These are phyloP conservation scores for Fusarium foetens DNA, from an alignment of 2,329 filamentous ascomycete genomes.

Conservation along the genomic window DNA sequence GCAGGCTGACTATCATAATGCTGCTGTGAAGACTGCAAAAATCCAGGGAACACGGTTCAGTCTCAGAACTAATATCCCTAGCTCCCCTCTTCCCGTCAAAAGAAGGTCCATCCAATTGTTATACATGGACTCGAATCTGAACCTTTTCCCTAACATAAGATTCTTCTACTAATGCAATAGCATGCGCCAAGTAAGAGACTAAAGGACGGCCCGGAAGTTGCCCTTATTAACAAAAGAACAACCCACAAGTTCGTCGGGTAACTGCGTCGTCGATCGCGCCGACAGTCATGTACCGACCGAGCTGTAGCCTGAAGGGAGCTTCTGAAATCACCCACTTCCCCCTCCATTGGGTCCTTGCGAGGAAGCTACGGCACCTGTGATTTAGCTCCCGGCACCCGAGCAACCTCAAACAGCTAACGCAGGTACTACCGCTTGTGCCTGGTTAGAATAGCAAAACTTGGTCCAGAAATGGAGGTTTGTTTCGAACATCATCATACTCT, in stretches of 20 bases:
- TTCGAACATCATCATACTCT: constrained; percentile 21
- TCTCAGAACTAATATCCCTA: constrained; percentile 9
- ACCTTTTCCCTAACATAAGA: neutral
- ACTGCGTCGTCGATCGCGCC: constrained; percentile 30
- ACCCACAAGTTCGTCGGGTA: constrained; percentile 38
- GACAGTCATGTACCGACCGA: constrained; percentile 1
- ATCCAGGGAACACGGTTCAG: constrained; percentile 28
- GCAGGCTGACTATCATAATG: constrained; percentile 1
- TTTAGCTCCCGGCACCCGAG: constrained; percentile 28
- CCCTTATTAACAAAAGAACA: constrained; percentile 1
- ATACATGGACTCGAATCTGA: constrained; percentile 25
- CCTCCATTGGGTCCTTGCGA: neutral
- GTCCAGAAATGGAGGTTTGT: constrained; percentile 14
- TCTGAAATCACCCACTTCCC: constrained; percentile 1
- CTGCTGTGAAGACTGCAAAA: neutral
- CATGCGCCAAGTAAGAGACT: neutral
- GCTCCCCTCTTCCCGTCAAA: constrained; percentile 3
- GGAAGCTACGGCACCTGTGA: constrained; percentile 13
- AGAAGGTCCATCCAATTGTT: constrained; percentile 34
- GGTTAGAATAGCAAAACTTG: constrained; percentile 6
- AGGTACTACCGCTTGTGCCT: constrained; percentile 19
- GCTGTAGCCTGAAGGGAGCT: neutral
- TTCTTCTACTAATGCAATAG: constrained; percentile 21
- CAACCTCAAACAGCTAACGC: constrained; percentile 32
- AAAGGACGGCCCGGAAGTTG: constrained; percentile 6